Base-by-base conservation (phyloP, 2,329 filamentous ascomycete species). In the Phaeosphaeriaceae sp. region DNA sequence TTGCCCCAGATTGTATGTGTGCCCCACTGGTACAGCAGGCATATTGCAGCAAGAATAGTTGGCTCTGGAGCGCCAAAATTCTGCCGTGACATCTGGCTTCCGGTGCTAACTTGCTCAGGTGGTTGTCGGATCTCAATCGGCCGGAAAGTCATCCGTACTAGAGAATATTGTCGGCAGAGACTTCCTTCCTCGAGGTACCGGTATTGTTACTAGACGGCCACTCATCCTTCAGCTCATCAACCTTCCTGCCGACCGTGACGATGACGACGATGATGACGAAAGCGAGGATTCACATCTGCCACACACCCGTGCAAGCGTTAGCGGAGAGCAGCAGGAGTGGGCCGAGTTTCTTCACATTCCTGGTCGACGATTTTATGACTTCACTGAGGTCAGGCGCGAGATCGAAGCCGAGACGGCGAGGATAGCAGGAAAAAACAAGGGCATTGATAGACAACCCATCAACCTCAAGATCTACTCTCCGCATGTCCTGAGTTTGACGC, bases 381-480 rank as follows among this genome's bases (percentile, higher is more conserved):
- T 99, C 75, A 83, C 83, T 66, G 89, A 95, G 72, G 93, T 99
- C 64, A 94, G 95, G 76, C 86, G 90, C 68, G 94, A 99, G 77
- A 97, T 99, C 66, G 94, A 97, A 78, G 92, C 90, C 57, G 94
- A 99, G 79, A 99, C 95, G 16, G 86, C 91, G 50, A 87, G 94
- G 66, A 96, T 99, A 79, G 90, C 89, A 50, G 94, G 94, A 66
- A 95, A 85, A 78, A 99, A 99, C 79, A 97, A 97, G 77, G 94
- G 94, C 67, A 99, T 99, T 79, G 97, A 96, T 75, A 83, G 94
- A 57, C 90, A 96, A 72, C 92, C 94, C 51, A 99, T 99, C 75
- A 97, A 99, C 77, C 84, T 99, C 61, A 97, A 97, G 74, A 94
- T 99, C 57, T 99, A 96, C 79, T 97, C 94, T 37, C 92, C 94